Conservation (phyloP, 768 basidiomycete genomes). For the Sutorius australiensis region DNA sequence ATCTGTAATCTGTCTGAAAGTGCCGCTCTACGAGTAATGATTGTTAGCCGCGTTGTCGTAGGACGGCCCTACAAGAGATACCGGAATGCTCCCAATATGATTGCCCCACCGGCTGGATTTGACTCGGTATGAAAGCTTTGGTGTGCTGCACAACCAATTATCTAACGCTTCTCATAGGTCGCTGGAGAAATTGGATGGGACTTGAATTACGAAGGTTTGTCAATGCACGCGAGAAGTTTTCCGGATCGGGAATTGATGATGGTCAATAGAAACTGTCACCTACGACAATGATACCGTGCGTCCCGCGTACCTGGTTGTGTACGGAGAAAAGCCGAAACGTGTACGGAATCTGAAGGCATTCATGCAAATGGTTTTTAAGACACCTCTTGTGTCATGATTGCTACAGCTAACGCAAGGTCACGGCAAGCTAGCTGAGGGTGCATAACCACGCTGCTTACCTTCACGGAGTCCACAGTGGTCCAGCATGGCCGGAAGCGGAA, state of each 20-base stretch:
- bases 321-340: conserved; percentile 36
- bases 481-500: too few relatives aligned
- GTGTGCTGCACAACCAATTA: not conserved
- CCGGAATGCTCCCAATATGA: conserved; percentile 45
- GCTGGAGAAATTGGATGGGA: conserved; percentile 60
- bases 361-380: conserved; percentile 30
- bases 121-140: conserved; percentile 47
- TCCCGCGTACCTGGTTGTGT: conserved; percentile 64
- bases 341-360: conserved; percentile 24
- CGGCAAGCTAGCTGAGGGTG: not conserved
- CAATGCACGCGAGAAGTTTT: not conserved
- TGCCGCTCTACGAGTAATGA: conserved; percentile 45
- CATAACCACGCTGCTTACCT: not conserved
- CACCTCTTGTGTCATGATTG: conserved; percentile 26
- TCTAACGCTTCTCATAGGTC: conserved; percentile 36
- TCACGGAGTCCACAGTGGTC: too few relatives aligned
- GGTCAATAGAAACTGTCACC: conserved; percentile 53
- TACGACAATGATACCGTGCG: conserved; percentile 65
- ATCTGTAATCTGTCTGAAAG: conserved; percentile 39
- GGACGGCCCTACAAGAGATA: conserved; percentile 52
- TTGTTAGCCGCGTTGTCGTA: conserved; percentile 61
- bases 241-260: not conserved
- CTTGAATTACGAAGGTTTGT: conserved; percentile 54
- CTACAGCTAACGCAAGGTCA: not conserved
- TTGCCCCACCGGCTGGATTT: conserved; percentile 51